Conservation (phyloP, 2,329 filamentous ascomycete genomes). For the Venturia effusa region DNA sequence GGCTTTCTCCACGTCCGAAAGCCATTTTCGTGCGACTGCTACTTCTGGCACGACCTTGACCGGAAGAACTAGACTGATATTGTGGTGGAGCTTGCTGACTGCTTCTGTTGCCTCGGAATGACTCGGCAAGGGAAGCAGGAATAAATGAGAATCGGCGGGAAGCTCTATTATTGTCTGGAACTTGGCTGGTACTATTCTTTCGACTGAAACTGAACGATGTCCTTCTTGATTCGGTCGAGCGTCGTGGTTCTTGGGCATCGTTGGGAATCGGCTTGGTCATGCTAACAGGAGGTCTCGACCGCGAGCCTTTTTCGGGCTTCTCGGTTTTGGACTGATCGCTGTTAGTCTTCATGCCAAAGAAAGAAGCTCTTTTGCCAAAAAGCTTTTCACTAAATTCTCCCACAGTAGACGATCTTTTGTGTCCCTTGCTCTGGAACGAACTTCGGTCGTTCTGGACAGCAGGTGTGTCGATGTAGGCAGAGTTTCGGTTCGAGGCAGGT, state of each 20-base stretch:
- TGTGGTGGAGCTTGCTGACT: slow-evolving; percentile 16
- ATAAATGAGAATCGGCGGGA: slow-evolving; percentile 40
- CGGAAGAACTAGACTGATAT: slow-evolving; percentile 19
- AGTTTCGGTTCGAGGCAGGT: neutral
- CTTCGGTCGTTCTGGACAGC: slow-evolving; percentile 42
- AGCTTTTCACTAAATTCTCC: slow-evolving; percentile 63
- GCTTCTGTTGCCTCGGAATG: slow-evolving; percentile 23
- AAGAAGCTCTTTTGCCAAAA: slow-evolving; percentile 71
- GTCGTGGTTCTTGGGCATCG: slow-evolving; percentile 42
- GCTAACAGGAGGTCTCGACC: slow-evolving; percentile 66
- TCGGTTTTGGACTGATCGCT: slow-evolving; percentile 15
- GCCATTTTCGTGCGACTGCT: slow-evolving; percentile 26
- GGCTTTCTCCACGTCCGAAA: slow-evolving; percentile 28
- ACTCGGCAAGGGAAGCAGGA: slow-evolving; percentile 36
- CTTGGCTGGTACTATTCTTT: slow-evolving; percentile 30
- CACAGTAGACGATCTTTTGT: slow-evolving; percentile 56
- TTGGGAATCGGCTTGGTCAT: slow-evolving; percentile 65
- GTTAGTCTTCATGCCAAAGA: slow-evolving; percentile 52
- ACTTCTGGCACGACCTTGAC: slow-evolving; percentile 22
- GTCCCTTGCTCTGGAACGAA: slow-evolving; percentile 32
- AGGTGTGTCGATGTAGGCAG: slow-evolving; percentile 19
- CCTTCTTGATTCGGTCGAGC: slow-evolving; percentile 38
- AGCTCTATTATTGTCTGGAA: slow-evolving; percentile 25
- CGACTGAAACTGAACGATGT: slow-evolving; percentile 39
- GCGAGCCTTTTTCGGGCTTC: slow-evolving; percentile 39